These are phyloP conservation scores for Amoeboaphelidium occidentale DNA, from an alignment of 371 early-diverging fungal genomes.

Conservation along the genomic window DNA sequence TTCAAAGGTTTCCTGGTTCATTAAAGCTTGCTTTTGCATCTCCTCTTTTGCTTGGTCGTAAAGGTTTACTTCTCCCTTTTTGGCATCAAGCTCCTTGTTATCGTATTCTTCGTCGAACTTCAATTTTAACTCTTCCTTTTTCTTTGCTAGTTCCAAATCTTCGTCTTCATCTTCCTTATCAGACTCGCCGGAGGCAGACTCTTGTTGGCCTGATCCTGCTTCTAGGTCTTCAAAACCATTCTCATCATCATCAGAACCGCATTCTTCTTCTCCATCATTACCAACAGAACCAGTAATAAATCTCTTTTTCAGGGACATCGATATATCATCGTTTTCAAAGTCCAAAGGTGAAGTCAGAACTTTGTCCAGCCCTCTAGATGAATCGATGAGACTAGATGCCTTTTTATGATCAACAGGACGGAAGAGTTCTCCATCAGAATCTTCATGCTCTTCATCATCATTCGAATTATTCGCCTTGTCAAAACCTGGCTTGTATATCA, in stretches of 20 bases:
- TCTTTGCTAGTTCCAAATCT: slow-evolving; percentile 26
- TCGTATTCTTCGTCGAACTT: slow-evolving; percentile 81
- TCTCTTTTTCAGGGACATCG: background rate
- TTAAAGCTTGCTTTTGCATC: slow-evolving; percentile 45
- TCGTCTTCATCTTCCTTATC: slow-evolving; percentile 10
- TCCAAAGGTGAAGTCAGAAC: too few relatives aligned
- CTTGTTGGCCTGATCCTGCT: slow-evolving; percentile 14
- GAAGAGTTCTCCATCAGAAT: slow-evolving; percentile 6
- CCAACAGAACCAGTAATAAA: background rate
- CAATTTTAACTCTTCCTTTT: slow-evolving; percentile 64
- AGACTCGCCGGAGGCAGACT: slow-evolving; percentile 4
- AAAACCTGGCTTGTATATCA: too few relatives aligned
- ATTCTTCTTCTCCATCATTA: background rate
- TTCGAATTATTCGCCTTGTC: slow-evolving; percentile 18
- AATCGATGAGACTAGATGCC: too few relatives aligned
- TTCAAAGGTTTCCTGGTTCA: slow-evolving; percentile 65
- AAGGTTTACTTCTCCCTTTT: slow-evolving; percentile 30
- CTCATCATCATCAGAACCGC: background rate
- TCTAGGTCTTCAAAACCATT: slow-evolving; percentile 80
- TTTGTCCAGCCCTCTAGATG: too few relatives aligned
- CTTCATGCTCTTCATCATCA: slow-evolving; percentile 12
- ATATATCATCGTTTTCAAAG: background rate
- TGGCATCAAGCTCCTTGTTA: slow-evolving; percentile 25
- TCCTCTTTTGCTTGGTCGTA: slow-evolving; percentile 71
- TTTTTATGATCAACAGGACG: too few relatives aligned